Conservation (phyloP, 2,329 filamentous ascomycete species). For the Epichloe elymi region DNA sequence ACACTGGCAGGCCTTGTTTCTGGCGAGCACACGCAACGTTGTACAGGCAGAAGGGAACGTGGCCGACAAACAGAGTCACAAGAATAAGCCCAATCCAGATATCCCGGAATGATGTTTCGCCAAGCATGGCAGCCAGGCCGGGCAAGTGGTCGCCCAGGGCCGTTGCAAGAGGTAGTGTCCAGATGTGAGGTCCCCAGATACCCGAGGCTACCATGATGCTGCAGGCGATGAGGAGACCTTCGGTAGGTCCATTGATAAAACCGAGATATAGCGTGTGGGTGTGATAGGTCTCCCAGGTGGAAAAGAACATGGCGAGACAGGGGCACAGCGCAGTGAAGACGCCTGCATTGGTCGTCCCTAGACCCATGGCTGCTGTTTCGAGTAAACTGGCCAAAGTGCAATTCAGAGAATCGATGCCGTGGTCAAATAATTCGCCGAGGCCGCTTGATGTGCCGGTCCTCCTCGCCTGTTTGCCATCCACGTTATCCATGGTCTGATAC, state of each 20-base stretch:
- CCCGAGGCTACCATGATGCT: constrained; percentile 76
- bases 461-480: constrained; percentile 94
- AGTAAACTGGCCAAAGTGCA: constrained; percentile 86
- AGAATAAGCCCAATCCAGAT: constrained; percentile 70
- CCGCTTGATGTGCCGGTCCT: constrained; percentile 90
- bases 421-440: constrained; percentile 92
- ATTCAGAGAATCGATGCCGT: constrained; percentile 96
- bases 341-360: constrained; percentile 71
- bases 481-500: constrained; percentile 98
- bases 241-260: constrained; percentile 92
- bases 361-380: constrained; percentile 84
- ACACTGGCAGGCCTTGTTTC: constrained; percentile 56
- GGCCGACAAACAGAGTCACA: constrained; percentile 51
- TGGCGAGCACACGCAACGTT: constrained; percentile 73
- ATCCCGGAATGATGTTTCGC: constrained; percentile 65
- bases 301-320: constrained; percentile 97
- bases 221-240: constrained; percentile 83
- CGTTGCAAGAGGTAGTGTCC: constrained; percentile 61
- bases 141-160: constrained; percentile 45
- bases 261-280: constrained; percentile 94
- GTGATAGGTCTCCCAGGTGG: constrained; percentile 98
- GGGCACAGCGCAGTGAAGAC: constrained; percentile 86
- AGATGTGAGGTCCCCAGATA: constrained; percentile 77
- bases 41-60: constrained; percentile 78
- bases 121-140: constrained; percentile 45